phyloP scores from a whole-genome alignment of 805 yeast species.

The Wickerhamia fluorescens region DNA sequence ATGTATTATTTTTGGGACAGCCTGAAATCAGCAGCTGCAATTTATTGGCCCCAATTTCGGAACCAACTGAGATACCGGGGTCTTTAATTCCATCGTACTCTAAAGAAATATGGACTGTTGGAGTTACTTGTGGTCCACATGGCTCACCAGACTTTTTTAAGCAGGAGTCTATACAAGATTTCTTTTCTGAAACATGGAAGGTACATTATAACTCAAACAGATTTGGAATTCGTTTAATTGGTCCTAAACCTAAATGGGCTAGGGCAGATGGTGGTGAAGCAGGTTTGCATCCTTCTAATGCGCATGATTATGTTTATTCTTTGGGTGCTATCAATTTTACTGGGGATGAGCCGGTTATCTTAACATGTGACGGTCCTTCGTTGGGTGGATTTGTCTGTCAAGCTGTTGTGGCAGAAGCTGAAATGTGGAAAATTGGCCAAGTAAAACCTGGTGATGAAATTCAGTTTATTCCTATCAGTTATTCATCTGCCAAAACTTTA shows the following conservation, averaged over 20 bases:
- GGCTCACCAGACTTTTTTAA: slow-evolving; percentile 95
- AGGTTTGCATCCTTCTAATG: slow-evolving; percentile 97
- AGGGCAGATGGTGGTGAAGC: slow-evolving; percentile 96
- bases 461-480: slow-evolving; percentile 71
- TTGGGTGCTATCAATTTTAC: slow-evolving; percentile 96
- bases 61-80: slow-evolving; percentile 52
- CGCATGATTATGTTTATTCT: slow-evolving; percentile 95
- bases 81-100: slow-evolving; percentile 48
- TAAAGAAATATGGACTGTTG: slow-evolving; percentile 68
- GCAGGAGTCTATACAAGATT: slow-evolving; percentile 63
- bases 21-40: slow-evolving; percentile 61
- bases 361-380: slow-evolving; percentile 97
- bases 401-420: slow-evolving; percentile 92
- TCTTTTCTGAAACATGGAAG: slow-evolving; percentile 79
- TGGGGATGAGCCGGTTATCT: slow-evolving; percentile 96
- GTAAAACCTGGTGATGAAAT: slow-evolving; percentile 90
- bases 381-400: slow-evolving; percentile 96
- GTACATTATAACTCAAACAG: slow-evolving; percentile 96
- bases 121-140: slow-evolving; percentile 96
- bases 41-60: slow-evolving; percentile 64
- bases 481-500: slow-evolving; percentile 59
- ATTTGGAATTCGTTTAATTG: slow-evolving; percentile 89
- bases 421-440: slow-evolving; percentile 98
- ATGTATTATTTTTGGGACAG: slow-evolving; percentile 80
- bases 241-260: slow-evolving; percentile 97